Base-by-base conservation (phyloP, 2,329 filamentous ascomycete species). In the Venturia asperata region DNA sequence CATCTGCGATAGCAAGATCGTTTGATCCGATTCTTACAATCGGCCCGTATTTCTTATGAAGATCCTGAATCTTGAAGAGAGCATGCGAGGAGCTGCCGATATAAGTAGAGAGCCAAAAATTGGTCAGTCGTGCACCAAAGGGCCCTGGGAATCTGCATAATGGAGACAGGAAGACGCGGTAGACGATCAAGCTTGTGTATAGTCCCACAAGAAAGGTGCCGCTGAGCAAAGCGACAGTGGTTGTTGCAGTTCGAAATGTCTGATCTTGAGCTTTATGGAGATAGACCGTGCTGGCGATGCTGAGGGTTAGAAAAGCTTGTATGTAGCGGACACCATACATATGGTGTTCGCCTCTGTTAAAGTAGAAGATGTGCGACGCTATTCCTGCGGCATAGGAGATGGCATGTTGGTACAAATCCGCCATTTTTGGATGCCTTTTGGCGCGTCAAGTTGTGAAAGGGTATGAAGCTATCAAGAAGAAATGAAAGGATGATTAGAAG, bases 21-120 rank as follows among this genome's bases (percentile, higher is more conserved):
- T 80, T 74, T 2, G 81, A 80, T 4, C 74, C 75, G 56, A 81
- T 71, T 7, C 81, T 77, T 9, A 83, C 79, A 1, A 82, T 74
- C 1, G 74, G 73, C 4, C 81, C 80, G 67, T 80, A 79, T 49
- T 71, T 67, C 9, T 66, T 49, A 24, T 66, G 63, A 11, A 65
- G 42, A 5, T 66, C 66, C 6, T 69, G 52, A 13, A 76, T 34
- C 34, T 72, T 65, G 49, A 70, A 64, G 62, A 73, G 71, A 15
- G 67, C 69, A 61, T 77, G 70, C 11, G 68, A 60, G 21, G 27
- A 34, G 11, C 2, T 41, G 34, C 41, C 64, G 24, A 56, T 64
- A 11, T 56, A 37, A n/a, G 2, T 41, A 7, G 58, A 41, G 34
- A 45, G 49, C 65, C 65, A 77, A 24, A 61, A 52, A 24, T 41